A percentile compares a stretch with the other conserved stretches of the same genome.
Conservation (phyloP, 345 rosid species). For the Salix exigua region DNA sequence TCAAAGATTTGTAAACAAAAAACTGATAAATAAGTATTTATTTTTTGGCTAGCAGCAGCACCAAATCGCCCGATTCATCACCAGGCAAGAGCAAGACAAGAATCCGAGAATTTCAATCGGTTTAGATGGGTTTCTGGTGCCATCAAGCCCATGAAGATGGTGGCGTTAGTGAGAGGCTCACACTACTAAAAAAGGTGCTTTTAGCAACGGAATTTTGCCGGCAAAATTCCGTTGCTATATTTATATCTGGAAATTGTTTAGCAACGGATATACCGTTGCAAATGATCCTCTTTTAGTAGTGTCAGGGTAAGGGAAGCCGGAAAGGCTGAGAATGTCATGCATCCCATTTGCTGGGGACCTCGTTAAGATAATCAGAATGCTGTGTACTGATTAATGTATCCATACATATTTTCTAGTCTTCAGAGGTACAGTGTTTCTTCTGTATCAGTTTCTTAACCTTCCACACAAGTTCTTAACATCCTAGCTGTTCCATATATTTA, state of each 20-base stretch:
- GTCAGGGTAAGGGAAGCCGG: slow-evolving; percentile 1
- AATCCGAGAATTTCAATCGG: neutral
- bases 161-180: neutral
- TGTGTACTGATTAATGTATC: neutral
- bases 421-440: neutral
- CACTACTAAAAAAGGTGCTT: too few species aligned
- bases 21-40: too few species aligned
- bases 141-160: neutral
- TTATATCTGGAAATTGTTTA: too few species aligned
- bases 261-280: too few species aligned
- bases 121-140: neutral
- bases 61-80: neutral
- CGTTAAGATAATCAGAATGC: neutral
- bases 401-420: neutral
- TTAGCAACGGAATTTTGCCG: too few species aligned
- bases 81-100: neutral
- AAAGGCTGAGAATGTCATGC: slow-evolving; percentile 6
- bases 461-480: too few species aligned
- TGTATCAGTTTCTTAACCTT: neutral
- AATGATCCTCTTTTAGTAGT: too few species aligned
- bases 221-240: too few species aligned
- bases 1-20: too few species aligned
- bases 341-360: slow-evolving; percentile 2
- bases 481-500: too few species aligned
- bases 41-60: neutral